Base-by-base conservation (phyloP, 192 early-diverging fungal species). In the Phycomyces blakesleeanus region DNA sequence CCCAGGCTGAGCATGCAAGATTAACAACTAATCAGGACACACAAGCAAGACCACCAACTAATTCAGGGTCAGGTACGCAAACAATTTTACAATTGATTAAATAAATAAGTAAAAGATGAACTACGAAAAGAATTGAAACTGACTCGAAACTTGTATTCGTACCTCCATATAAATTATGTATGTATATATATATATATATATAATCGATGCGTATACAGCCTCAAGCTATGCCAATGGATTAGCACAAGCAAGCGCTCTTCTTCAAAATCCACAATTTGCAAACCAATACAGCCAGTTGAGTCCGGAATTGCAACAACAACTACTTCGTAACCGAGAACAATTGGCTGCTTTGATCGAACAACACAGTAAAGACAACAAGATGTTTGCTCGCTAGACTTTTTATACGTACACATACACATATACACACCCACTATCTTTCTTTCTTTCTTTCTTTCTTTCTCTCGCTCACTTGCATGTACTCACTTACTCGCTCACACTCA, bases 301-400 rank as follows among this genome's bases (percentile, higher is more conserved):
- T 20, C 71, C 71, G 14, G 71, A 73, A 12, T 40, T 66, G 15
- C 71, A 73, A 24, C 60, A 73, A 20, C 64, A 66, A 20, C 54
- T 73, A 29, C 34, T 67, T 18, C 66, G 59, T 20, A 66, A 67
- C 50, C 39, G 66, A 56, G 66, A 68, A 50, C 66, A 68, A 16
- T 34, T 68, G 14, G 66, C 59, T 8, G 66, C 66, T 24, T 22
- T 68, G 34, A 68, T 68, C 26, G 51, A 68, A 61, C 66, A 68
- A 56, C 50, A 68, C 14, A 63, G 55, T 65, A 65, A 55, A 50
- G 54, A 55, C 21, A 29, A 49, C 41, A 65, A 65, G 18, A 63
- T 47, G 44, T 47, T 47, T 47, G 44, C 44, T 47, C 44, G 44
- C 18, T 47, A 47, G 18, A n/a, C 11, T n/a, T 7, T n/a, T 14